These are phyloP conservation scores for Russula abietina DNA, from an alignment of 768 basidiomycete species.

Conservation along the genomic window DNA sequence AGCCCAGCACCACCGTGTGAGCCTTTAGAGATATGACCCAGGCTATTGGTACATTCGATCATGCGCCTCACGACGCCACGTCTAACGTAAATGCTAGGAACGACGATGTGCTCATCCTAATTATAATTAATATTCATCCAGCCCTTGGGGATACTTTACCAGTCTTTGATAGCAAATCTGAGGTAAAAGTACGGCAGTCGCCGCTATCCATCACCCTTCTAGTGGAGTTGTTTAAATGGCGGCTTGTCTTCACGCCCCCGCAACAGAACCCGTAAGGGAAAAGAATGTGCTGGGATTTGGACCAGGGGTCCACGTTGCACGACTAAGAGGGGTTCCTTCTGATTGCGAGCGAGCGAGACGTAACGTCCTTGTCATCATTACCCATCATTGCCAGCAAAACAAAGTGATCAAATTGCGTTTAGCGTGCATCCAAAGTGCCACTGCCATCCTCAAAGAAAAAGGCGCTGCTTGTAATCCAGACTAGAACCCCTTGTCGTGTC, in stretches of 20 bases:
- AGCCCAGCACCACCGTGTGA: neutral
- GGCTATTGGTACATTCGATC: constrained; percentile 21
- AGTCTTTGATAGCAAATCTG: constrained; percentile 14
- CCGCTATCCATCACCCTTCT: constrained; percentile 3
- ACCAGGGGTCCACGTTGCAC: neutral
- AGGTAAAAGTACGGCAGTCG: constrained; percentile 20
- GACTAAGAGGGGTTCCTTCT: neutral
- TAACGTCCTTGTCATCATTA: constrained; percentile 5
- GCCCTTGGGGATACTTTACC: neutral
- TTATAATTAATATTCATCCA: constrained; percentile 11
- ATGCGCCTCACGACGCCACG: constrained; percentile 7
- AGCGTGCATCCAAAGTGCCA: constrained; percentile 10
- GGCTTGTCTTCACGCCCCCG: neutral
- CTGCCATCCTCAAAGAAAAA: neutral
- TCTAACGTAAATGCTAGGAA: constrained; percentile 23
- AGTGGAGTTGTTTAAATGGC: neutral
- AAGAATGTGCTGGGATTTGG: neutral
- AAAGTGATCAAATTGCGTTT: constrained; percentile 10
- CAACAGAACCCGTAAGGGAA: neutral
- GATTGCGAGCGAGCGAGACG: neutral
- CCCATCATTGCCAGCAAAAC: constrained; percentile 9
- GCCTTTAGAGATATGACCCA: constrained; percentile 6
- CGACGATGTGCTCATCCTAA: constrained; percentile 3
- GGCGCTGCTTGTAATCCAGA: neutral
- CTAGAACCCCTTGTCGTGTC: constrained; percentile 42